These are phyloP conservation scores for Leersia perrieri DNA, from an alignment of 176 grass and related monocot species.

Conservation along the genomic window DNA sequence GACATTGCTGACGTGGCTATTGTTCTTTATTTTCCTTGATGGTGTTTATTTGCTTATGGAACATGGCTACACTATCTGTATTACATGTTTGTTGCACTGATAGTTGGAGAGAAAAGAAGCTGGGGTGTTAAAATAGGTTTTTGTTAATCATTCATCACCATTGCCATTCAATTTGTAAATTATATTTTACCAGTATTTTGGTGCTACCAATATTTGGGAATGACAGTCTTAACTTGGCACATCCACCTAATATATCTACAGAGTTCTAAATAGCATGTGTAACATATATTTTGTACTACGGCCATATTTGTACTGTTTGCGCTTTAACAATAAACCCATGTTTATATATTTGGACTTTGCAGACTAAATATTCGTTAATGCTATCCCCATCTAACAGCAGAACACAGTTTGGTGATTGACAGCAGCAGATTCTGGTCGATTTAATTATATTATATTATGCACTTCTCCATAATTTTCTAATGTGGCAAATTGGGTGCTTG, in stretches of 20 bases:
- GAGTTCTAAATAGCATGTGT: neutral
- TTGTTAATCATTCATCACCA: neutral
- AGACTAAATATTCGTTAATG: constrained; percentile 11
- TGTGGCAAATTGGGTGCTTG: neutral
- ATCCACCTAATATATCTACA: neutral
- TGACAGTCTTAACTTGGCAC: constrained; percentile 1
- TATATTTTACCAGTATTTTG: neutral
- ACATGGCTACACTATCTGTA: neutral
- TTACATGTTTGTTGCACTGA: neutral
- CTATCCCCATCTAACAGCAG: constrained; percentile 1
- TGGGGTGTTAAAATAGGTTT: neutral
- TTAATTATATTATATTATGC: constrained; percentile 19
- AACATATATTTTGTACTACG: constrained; percentile 1
- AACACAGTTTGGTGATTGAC: neutral
- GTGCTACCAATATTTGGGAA: neutral
- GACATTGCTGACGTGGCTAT: constrained; percentile 1
- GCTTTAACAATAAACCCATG: neutral
- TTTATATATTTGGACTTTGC: constrained; percentile 1
- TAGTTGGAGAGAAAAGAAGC: constrained; percentile 15
- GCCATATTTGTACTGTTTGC: neutral
- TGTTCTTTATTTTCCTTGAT: constrained; percentile 5
- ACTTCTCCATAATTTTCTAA: neutral
- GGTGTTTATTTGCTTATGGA: constrained; percentile 21
- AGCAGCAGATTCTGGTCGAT: neutral
- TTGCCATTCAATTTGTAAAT: constrained; percentile 14